Evolutionary conservation across 805 yeast species (phyloP).

Genomic region (Scheffersomyces ergatensis): DNA sequence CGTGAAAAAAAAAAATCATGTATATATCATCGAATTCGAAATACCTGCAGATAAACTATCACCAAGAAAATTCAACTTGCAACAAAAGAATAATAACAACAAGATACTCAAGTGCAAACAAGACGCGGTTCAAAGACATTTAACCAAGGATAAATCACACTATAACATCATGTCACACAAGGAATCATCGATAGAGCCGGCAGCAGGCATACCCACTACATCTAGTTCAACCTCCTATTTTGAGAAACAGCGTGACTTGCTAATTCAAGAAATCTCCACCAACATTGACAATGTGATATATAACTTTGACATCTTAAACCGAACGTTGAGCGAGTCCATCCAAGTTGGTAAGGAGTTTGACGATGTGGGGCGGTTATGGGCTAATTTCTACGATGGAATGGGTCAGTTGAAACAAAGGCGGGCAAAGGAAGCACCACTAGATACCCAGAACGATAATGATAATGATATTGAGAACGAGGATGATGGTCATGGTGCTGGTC

Average conservation of each 20-base stretch:
- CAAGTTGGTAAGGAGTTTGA: slow-evolving; percentile 79
- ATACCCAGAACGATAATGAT: no score
- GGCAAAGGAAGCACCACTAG: slow-evolving; percentile 1
- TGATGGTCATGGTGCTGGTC: not conserved
- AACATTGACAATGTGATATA: slow-evolving; percentile 64
- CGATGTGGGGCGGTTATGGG: slow-evolving; percentile 69
- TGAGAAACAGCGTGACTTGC: slow-evolving; percentile 57
- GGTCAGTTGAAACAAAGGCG: slow-evolving; percentile 18
- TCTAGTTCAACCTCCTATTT: slow-evolving; percentile 30
- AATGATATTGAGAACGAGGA: slow-evolving; percentile 1
- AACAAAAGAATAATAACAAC: no score
- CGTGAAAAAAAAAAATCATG: no score
- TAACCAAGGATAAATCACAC: no score
- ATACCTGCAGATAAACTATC: no score
- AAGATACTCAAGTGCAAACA: no score
- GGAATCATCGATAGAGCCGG: not conserved
- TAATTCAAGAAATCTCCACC: slow-evolving; percentile 54
- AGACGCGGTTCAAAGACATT: no score
- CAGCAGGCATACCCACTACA: not conserved
- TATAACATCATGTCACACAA: not conserved
- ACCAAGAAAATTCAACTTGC: no score
- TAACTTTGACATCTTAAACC: slow-evolving; percentile 62
- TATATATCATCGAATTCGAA: no score
- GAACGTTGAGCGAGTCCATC: slow-evolving; percentile 63
- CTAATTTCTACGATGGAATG: slow-evolving; percentile 57